Evolutionary conservation across 495 filamentous ascomycete genomes (phyloP), one percentile per base, ranked within the genome.

Genomic region (Talaromyces adpressus): DNA sequence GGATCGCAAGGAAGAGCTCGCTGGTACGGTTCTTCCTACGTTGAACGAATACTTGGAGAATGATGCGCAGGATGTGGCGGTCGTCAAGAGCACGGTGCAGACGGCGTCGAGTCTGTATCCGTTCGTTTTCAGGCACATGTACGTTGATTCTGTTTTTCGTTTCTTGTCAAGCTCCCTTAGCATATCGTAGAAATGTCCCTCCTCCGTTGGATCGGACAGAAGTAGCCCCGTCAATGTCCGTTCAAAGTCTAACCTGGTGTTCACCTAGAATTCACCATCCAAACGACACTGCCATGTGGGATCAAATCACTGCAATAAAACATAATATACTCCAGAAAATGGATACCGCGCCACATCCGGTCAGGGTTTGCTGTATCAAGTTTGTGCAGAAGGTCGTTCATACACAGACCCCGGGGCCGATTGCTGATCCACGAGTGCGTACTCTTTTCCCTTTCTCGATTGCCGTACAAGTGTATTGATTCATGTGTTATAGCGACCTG

Each of bases 281-380:
- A 5, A 84, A 88, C 69, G 90, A 97, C 69, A 77, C 74, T n/a
- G 77, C 85, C 57, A 84, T 85, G 59, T 98, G 94, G 94, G 89
- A 93, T 66, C 84, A 85, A 51, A 97, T 97, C 85, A 82, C 84
- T 57, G 81, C 87, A 11, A 94, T 98, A 75, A 98, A 98, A 77
- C 85, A 87, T 20, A 90, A 87, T 58, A 93, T 98, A 62, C 73
- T 97, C 63, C 86, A 82, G 56, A 84, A 92, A 71, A 97, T 93
- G 94, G 94, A 98, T 74, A 81, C 81, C 23, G 91, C 91, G 9
- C 79, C 85, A 3, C 79, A 85, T 8, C 86, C 90, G 1, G 85
- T 98, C 52, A 89, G 88, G 70, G 83, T 97, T 70, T 93, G 91
- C 81, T 97, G 94, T 75, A 90, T 97, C 81, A 98, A 98, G 72